Evolutionary conservation across 1,139 yeast species (phyloP), one percentile per base, ranked within the genome.

Genomic region (Pichia sp.): DNA sequence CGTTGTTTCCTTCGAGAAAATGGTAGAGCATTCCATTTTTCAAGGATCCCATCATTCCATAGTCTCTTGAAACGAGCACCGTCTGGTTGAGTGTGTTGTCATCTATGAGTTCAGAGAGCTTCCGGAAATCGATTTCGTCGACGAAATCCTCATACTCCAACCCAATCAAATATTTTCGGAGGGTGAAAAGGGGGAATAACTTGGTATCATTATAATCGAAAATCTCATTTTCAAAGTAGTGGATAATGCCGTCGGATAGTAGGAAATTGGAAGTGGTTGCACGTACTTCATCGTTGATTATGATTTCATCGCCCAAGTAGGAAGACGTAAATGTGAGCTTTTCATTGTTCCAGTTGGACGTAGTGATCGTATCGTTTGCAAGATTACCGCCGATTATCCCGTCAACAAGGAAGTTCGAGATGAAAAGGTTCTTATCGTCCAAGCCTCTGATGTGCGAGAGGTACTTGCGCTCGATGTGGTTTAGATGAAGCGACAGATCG

Each of bases 131-230:
- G 27, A 90, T 64, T 64, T 90, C 97, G 27, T 79, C 77, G 3
- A 87, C 95, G 67, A 89, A 84, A 34, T 75, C 75, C 1, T 85
- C 75, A 51, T 83, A 84, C 57, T 83, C 84, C 56, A 91, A 70
- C 0, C 96, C 97, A 62, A 80, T 77, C 8, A 92, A 72, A 52
- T 87, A 82, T 65, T 86, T 90, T 60, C 86, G 77, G 0, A 92
- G 87, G n/a, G 83, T 83, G 17, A 48, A 59, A 9, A 30, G 6
- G 10, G 56, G 56, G 71, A 88, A 81, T 1, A 20, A 31, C 6
- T 63, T 63, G 0, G 71, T 69, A 7, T 76, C 65, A 12, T 74
- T 61, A 1, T 70, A 62, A 46, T 81, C 69, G 55, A 80, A 71
- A 27, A 70, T 55, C 16, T 71, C 47, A 24, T 71, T 62, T 29